Conservation (phyloP, 345 rosid species). For the Eucalyptus regnans region DNA sequence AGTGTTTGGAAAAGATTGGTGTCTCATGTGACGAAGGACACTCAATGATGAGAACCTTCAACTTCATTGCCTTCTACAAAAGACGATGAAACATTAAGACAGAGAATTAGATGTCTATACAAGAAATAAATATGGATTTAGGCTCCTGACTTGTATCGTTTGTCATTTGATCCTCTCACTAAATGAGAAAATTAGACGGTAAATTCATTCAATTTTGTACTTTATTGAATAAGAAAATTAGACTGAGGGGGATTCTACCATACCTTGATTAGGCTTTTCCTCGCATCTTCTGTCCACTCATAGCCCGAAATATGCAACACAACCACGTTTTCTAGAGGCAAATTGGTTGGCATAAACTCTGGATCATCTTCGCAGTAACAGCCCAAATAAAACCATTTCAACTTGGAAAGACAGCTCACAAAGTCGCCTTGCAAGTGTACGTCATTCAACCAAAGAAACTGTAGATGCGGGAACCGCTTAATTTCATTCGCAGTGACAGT, state of each 20-base stretch:
- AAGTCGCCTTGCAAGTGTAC: fast-evolving
- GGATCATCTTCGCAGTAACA: fast-evolving
- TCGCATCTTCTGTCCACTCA: neutral
- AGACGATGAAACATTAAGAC: neutral
- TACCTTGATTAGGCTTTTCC: neutral
- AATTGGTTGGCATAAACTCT: neutral
- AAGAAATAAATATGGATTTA: neutral
- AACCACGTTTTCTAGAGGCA: neutral
- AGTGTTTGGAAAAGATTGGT: neutral
- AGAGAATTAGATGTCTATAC: neutral
- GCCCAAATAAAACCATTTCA: fast-evolving
- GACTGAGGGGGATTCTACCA: neutral
- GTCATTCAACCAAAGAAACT: fast-evolving
- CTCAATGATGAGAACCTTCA: neutral
- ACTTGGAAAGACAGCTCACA: neutral
- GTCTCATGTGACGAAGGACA: fast-evolving
- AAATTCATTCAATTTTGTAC: neutral
- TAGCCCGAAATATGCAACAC: fast-evolving
- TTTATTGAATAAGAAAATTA: neutral
- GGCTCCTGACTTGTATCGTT: neutral
- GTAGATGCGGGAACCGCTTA: neutral
- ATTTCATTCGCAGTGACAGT: neutral
- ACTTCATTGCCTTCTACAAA: neutral
- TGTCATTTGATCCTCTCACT: neutral
- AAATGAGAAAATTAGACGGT: neutral